Evolutionary conservation across 352 stramenopile genomes (phyloP).

Genomic region (Halophytophthora polymorphica): DNA sequence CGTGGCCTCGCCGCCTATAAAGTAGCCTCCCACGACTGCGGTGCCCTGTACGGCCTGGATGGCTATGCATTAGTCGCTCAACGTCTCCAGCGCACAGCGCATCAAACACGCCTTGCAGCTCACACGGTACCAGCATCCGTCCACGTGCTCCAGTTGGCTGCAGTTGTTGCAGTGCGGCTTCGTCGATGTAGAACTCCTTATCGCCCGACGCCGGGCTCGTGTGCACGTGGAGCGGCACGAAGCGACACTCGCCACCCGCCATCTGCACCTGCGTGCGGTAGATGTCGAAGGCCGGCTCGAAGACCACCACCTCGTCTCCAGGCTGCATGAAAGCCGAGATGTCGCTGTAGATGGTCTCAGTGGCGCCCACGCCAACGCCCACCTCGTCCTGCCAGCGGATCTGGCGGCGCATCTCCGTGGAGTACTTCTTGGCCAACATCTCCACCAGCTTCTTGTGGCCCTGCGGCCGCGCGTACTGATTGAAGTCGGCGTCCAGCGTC

Average conservation of each 20-base stretch:
- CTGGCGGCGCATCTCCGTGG: constrained; percentile 70
- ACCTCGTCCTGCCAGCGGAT: constrained; percentile 92
- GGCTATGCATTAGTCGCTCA: constrained; percentile 36
- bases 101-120: constrained; percentile 18
- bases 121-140: constrained; percentile 11
- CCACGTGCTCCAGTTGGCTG: constrained; percentile 8
- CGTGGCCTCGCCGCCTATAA: constrained; percentile 7
- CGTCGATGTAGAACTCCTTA: constrained; percentile 86
- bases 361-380: constrained; percentile 92
- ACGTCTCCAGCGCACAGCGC: constrained; percentile 35
- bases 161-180: constrained; percentile 49
- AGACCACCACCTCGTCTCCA: constrained; percentile 95
- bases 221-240: constrained; percentile 77
- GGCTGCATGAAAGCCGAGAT: constrained; percentile 91
- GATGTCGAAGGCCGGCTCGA: constrained; percentile 97
- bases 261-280: constrained; percentile 91
- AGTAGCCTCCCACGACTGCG: constrained; percentile 15
- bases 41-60: constrained; percentile 10
- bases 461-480: constrained; percentile 93
- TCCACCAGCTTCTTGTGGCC: constrained; percentile 81
- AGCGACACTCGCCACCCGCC: constrained; percentile 74
- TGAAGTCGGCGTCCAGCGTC: constrained; percentile 90
- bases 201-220: constrained; percentile 20
- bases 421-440: constrained; percentile 90
- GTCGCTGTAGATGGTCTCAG: constrained; percentile 93